Evolutionary conservation across 352 stramenopile species (phyloP).

Genomic region (Globisporangium paroecandrum): DNA sequence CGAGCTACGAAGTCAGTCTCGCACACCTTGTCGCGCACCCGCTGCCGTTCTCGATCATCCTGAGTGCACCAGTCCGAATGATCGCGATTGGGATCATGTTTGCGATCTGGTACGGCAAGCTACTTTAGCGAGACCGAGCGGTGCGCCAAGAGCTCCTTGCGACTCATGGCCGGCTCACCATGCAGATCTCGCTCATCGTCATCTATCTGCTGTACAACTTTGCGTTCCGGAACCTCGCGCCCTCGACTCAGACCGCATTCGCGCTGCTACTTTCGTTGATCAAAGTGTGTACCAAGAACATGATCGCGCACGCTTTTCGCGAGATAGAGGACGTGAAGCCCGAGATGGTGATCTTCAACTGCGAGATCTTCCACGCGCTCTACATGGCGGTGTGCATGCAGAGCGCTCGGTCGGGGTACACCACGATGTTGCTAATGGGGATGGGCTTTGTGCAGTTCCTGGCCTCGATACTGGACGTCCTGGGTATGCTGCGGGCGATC

Average conservation of each 20-base stretch:
- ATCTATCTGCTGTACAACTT: constrained; percentile 27
- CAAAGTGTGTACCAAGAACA: constrained; percentile 24
- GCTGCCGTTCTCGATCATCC: constrained; percentile 27
- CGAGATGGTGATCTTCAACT: constrained; percentile 28
- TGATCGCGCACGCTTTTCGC: constrained; percentile 20
- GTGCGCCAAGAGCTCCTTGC: constrained; percentile 16
- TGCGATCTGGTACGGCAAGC: background rate
- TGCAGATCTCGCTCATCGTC: constrained; percentile 17
- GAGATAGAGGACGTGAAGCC: constrained; percentile 25
- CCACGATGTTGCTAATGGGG: constrained; percentile 5
- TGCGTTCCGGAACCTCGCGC: constrained; percentile 15
- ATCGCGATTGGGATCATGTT: background rate
- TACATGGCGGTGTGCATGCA: constrained; percentile 30
- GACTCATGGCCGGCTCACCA: background rate
- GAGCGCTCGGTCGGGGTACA: constrained; percentile 17
- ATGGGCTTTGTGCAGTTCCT: background rate
- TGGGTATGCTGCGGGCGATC: background rate
- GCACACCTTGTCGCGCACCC: constrained; percentile 22
- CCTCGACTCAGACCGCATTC: constrained; percentile 12
- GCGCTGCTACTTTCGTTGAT: constrained; percentile 18
- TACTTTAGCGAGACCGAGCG: background rate
- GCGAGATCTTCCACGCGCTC: constrained; percentile 24
- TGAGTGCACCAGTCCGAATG: background rate
- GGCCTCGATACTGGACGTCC: background rate
- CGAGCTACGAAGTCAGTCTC: constrained; percentile 7